phyloP scores from a whole-genome alignment of 2,329 filamentous ascomycete genomes.

The Mycosphaerella sp. region DNA sequence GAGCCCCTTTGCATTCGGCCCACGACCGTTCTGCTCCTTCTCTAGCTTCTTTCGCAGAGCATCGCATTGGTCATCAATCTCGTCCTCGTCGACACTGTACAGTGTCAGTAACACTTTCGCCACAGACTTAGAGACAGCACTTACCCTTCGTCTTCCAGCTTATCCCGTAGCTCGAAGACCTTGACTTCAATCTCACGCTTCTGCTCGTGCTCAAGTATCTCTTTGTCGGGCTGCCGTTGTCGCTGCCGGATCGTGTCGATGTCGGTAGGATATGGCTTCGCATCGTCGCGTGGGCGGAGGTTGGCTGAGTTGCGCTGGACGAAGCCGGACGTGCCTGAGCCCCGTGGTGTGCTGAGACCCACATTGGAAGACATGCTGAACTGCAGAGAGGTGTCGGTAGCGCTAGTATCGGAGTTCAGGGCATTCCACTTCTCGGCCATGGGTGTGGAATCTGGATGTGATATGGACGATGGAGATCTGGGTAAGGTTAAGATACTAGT shows the following conservation, averaged over 20 bases:
- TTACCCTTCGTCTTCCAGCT: constrained; percentile 83
- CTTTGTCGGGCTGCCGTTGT: constrained; percentile 79
- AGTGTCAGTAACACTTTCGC: neutral
- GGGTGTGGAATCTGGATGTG: no score
- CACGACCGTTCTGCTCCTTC: constrained; percentile 46
- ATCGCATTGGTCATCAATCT: constrained; percentile 74
- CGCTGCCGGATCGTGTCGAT: constrained; percentile 64
- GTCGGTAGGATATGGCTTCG: constrained; percentile 65
- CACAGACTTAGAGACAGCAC: constrained; percentile 23
- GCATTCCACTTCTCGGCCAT: neutral
- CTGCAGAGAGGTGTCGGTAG: neutral
- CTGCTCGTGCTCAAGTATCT: constrained; percentile 89
- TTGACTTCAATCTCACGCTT: constrained; percentile 88
- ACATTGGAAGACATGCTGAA: constrained; percentile 89
- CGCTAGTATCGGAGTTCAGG: neutral
- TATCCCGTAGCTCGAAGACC: constrained; percentile 82
- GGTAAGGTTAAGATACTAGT: neutral
- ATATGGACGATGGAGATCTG: neutral
- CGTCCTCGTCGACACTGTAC: constrained; percentile 70
- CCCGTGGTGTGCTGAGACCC: constrained; percentile 86
- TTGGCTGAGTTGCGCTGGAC: constrained; percentile 93
- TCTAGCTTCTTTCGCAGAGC: constrained; percentile 59
- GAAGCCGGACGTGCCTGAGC: constrained; percentile 93
- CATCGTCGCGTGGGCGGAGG: constrained; percentile 74
- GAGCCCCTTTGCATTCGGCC: constrained; percentile 50